Evolutionary conservation across 768 basidiomycete species (phyloP), one percentile per base, ranked within the genome.

Genomic region (Kwoniella pini): DNA sequence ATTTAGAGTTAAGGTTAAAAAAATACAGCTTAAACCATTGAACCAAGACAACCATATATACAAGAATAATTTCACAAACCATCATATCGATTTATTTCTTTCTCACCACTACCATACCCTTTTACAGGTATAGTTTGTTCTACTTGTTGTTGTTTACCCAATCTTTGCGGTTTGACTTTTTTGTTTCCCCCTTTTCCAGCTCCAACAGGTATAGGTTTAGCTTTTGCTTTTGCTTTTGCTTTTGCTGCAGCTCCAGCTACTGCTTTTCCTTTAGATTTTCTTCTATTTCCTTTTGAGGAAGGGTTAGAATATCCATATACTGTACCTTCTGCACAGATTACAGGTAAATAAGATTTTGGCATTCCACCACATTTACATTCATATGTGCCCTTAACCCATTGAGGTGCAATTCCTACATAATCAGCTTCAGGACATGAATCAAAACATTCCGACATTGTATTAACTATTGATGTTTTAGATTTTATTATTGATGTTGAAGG

Each of bases 281-380:
- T 27, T n/a, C 26, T 46, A 46, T 46, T 46, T 24, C 45, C 45
- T 24, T 46, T 46, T 2, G 45, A 50, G 5, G 48, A 31, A 12
- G 48, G 48, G n/a, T 50, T 33, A 2, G 48, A 50, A 31, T 31
- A 50, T 17, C 48, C 48, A 50, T 50, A 50, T 19, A 50, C 21
- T 7, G 48, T 31, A 31, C 48, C 48, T 36, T 50, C 48, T 24
- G 28, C 48, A n/a, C 48, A 50, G 15, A 50, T 50, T 15, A 33
- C 15, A 1, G 48, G 48, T 31, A 15, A 19, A 21, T 50, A 50
- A 50, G 48, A 50, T 33, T n/a, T 21, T 4, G 48, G 48, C 48
- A 50, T 50, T n/a, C 30, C 30, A 50, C 48, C 48, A 21, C 48
- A 50, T 50, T 28, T 50, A 50, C 48, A 50, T 50, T 50, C 48